Base-by-base conservation (phyloP, 1,284 basidiomycete species). In the Rhodotorula sp. region DNA sequence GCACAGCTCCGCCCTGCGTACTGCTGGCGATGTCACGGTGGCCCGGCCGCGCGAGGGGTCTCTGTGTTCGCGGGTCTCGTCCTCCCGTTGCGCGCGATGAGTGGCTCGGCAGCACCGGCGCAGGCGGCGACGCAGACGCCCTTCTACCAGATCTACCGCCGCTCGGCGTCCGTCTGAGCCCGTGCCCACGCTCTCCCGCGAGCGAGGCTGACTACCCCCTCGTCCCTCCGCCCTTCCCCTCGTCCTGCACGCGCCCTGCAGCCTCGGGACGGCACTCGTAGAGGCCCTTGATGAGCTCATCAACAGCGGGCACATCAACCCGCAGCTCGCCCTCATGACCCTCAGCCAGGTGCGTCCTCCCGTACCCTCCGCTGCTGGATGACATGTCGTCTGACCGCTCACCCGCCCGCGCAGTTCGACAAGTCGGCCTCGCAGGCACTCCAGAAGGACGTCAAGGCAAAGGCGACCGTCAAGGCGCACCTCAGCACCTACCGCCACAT, bases 231-330 rank as follows among this genome's bases (percentile, higher is more conserved):
- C 56, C 53, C 49, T 10, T 8, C 34, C 14, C 46, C 16, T n/a
- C 17, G 21, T 13, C 19, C 13, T 0, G 25, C 55, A 7, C 49
- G 12, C 56, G 52, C 21, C 42, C 3, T 41, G 42, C 69, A 98
- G 96, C 77, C 93, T 98, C 82, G 96, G 96, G 55, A 93, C 95
- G 86, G 93, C 96, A 59, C 87, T 99, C 67, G 97, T 96, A n/a
- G 96, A 99, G 85, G 94, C 96, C 74, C 88, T 99, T 78, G 96
- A 99, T 84, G 96, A 99, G 84, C 88, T 99, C 73, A 99, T 99
- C 80, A 97, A 95, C 64, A 92, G 91, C 77, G 96, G 96, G 3
- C 90, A 93, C 70, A 98, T 99, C 78, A 97, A 95, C 27, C 96
- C 97, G 3, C 95, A 99, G 83, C 83, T 99, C 73, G 96, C 96